Evolutionary conservation across 2,329 filamentous ascomycete genomes (phyloP), one percentile per base, ranked within the genome.

Genomic region (Ceratocystis destructans): DNA sequence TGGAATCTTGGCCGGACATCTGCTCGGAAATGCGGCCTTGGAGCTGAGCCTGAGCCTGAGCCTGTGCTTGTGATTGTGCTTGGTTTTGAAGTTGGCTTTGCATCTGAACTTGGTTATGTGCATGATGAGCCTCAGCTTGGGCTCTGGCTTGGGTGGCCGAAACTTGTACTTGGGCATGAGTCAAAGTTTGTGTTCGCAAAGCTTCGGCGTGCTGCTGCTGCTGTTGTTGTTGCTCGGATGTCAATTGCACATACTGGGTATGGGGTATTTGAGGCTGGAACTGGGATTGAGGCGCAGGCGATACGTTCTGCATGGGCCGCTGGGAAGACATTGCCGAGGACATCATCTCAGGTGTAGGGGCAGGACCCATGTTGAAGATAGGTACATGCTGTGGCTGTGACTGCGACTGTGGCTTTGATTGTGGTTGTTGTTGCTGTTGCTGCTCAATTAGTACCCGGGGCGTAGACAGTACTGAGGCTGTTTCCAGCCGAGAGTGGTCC

Each of bases 131-230:
- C 57, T 31, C 62, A 59, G 63, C 66, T 28, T 63, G 63, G n/a
- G 64, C 66, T 45, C 53, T 46, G n/a, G 59, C 66, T 20, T 65
- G 63, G 17, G 59, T 45, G 6, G 65, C 65, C 8, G 48, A 37
- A 17, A 33, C 64, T 28, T 66, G 65, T 2, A 28, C 62, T 15
- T 64, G 44, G 3, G 62, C 62, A 15, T 67, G 61, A n/a, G 61
- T 62, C 6, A 53, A 46, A 33, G 66, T 41, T 17, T 67, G 66
- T n/a, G 53, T 33, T 45, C 57, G 62, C 28, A 59, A 48, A 6
- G 62, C 64, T 61, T 66, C 50, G 12, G 33, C 41, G 44, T 65
- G 64, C n/a, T 55, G 55, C 17, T 59, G 55, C 55, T 65, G 64
- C 33, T 55, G 53, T 12, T 57, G 50, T 28, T 55, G 50, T 25